Evolutionary conservation across 1,139 yeast genomes (phyloP), one percentile per base, ranked within the genome.

Genomic region (Suhomyces bolitotheri): DNA sequence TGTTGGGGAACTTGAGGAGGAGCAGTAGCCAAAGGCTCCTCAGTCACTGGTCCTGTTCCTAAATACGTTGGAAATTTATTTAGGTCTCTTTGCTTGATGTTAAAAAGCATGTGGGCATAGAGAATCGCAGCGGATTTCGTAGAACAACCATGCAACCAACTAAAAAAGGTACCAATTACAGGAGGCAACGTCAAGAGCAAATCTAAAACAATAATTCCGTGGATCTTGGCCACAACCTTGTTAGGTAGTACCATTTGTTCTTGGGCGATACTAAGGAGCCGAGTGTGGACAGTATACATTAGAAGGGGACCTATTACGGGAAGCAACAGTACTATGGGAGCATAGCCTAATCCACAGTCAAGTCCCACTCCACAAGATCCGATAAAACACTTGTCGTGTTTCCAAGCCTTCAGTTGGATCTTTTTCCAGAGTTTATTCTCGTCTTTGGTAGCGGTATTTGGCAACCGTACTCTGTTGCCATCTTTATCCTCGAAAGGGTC

Each of bases 71-170:
- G 34, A 4, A 5, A 29, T 5, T 49, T 46, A 26, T 50, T 51
- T 27, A 54, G 46, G 11, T 53, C 48, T 27, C 44, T 53, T 30
- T 62, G 62, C 22, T 64, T 46, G 0, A 72, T 67, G 38, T 64
- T 48, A 33, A 64, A 60, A n/a, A 60, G 56, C 33, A 78, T 54
- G 41, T 64, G 67, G 16, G 69, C 71, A 54, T 80, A 88, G 6
- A 87, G 70, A 50, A 86, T 51, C 0, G 89, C 88, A 0, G 96
- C 95, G 58, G 89, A 90, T 50, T 96, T 66, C 0, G 96, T 85
- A n/a, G 95, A 85, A 52, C 96, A 85, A 1, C 82, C 85, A 56
- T 86, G 78, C 57, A 90, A 45, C 89, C 95, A 90, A 10, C 86
- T 68, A 40, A 88, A 75, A 30, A 88, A 60, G 3, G 80, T 68